Evolutionary conservation across 192 early-diverging fungal species (phyloP).

Genomic region (Funneliformis mosseae): DNA sequence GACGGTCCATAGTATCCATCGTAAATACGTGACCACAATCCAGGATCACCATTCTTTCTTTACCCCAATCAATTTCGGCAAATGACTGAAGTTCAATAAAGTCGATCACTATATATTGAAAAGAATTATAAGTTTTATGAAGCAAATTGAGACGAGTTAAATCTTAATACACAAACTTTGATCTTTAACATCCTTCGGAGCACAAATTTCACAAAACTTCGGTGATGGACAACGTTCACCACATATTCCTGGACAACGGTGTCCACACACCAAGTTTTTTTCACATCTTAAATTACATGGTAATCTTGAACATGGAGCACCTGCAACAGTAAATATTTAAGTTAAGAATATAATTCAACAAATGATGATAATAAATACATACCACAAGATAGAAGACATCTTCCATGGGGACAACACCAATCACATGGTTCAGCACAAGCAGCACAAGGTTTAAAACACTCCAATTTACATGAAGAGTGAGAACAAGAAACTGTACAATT

Average conservation of each 20-base stretch:
- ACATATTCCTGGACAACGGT: slow-evolving; percentile 55
- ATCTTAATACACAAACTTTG: background rate
- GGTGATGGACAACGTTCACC: slow-evolving; percentile 43
- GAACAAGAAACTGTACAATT: slow-evolving; percentile 44
- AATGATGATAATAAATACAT: background rate
- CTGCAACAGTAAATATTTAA: slow-evolving; percentile 4
- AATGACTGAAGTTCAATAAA: slow-evolving; percentile 3
- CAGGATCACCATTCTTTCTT: slow-evolving; percentile 51
- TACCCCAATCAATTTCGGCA: slow-evolving; percentile 42
- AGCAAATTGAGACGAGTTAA: background rate
- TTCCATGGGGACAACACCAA: slow-evolving; percentile 53
- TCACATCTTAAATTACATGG: slow-evolving; percentile 59
- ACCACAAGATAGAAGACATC: slow-evolving; percentile 49
- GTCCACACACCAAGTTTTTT: slow-evolving; percentile 49
- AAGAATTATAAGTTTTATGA: background rate
- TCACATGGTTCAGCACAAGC: slow-evolving; percentile 51
- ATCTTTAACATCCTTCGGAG: slow-evolving; percentile 34
- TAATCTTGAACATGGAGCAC: slow-evolving; percentile 58
- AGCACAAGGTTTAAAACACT: slow-evolving; percentile 46
- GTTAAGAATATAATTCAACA: background rate
- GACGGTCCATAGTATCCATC: slow-evolving; percentile 53
- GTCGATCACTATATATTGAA: background rate
- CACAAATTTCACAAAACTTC: slow-evolving; percentile 44
- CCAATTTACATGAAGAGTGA: slow-evolving; percentile 45
- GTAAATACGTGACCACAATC: slow-evolving; percentile 57